These are phyloP conservation scores for Ganoderma meredithae DNA, from an alignment of 1,284 basidiomycete genomes.

Conservation along the genomic window DNA sequence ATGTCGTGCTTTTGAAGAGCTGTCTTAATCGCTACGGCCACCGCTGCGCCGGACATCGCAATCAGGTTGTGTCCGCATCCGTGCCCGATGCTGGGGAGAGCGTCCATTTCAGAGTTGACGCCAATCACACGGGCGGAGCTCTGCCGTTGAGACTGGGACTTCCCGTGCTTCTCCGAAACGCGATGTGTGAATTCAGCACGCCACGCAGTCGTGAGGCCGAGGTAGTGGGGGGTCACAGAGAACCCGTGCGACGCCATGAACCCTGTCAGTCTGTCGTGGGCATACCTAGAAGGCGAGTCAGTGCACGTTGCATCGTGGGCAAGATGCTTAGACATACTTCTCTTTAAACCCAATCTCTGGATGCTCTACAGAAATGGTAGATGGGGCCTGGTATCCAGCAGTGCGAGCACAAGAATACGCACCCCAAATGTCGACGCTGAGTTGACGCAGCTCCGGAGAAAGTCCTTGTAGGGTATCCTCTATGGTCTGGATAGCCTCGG, in stretches of 20 bases:
- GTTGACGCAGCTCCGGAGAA: conserved; percentile 58
- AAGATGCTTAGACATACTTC: conserved; percentile 37
- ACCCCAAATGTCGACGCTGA: conserved; percentile 79
- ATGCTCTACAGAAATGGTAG: conserved; percentile 29
- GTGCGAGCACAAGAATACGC: background rate
- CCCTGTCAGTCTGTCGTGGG: conserved; percentile 45
- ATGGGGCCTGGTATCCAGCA: background rate
- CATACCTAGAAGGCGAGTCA: conserved; percentile 37
- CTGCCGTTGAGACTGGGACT: background rate
- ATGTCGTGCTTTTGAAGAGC: conserved; percentile 71
- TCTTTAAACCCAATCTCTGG: conserved; percentile 42
- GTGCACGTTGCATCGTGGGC: background rate
- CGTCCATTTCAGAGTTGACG: conserved; percentile 80
- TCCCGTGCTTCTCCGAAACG: conserved; percentile 6
- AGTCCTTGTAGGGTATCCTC: conserved; percentile 61
- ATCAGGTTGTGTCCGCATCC: conserved; percentile 91
- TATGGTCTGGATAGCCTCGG: conserved; percentile 59
- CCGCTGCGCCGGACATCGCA: conserved; percentile 79
- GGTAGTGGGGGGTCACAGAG: conserved; percentile 60
- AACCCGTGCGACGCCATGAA: conserved; percentile 60
- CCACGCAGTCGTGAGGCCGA: conserved; percentile 73
- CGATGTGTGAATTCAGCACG: conserved; percentile 60
- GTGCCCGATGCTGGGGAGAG: conserved; percentile 67
- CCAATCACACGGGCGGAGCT: conserved; percentile 63
- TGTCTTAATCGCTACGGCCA: conserved; percentile 74